These are phyloP conservation scores for Penicillium odoratum DNA, from an alignment of 495 filamentous ascomycete genomes.

Conservation along the genomic window DNA sequence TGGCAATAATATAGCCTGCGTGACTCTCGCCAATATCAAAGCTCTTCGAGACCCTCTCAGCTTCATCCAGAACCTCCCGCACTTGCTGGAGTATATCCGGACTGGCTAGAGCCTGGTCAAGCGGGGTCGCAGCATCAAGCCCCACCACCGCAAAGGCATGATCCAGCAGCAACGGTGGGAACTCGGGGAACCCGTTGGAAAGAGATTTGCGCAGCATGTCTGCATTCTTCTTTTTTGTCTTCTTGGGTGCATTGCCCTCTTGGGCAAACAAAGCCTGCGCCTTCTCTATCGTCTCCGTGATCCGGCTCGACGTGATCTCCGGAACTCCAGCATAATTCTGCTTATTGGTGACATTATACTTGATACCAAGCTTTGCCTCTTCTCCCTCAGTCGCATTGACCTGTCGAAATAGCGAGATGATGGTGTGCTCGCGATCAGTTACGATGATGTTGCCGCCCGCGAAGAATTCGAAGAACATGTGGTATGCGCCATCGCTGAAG, in stretches of 20 bases:
- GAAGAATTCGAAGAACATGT: constrained; percentile 92
- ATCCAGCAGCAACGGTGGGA: constrained; percentile 82
- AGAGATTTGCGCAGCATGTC: constrained; percentile 77
- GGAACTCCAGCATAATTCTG: constrained; percentile 80
- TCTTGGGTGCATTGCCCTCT: constrained; percentile 57
- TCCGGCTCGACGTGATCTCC: constrained; percentile 66
- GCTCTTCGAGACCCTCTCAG: constrained; percentile 50
- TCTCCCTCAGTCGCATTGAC: constrained; percentile 74
- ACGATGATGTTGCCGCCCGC: constrained; percentile 93
- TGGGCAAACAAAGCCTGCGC: constrained; percentile 56
- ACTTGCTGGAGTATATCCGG: constrained; percentile 64
- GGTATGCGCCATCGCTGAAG: constrained; percentile 88
- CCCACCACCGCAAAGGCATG: constrained; percentile 70
- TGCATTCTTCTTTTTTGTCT: constrained; percentile 75
- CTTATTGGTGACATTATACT: constrained; percentile 77
- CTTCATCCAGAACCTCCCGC: constrained; percentile 64
- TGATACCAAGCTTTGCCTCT: constrained; percentile 68
- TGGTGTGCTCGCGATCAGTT: constrained; percentile 75
- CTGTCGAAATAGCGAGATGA: constrained; percentile 76
- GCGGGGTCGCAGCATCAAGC: constrained; percentile 64
- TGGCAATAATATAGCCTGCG: constrained; percentile 86
- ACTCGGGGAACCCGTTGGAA: constrained; percentile 79
- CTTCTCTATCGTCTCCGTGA: constrained; percentile 68
- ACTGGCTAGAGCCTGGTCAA: constrained; percentile 66
- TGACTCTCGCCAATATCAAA: constrained; percentile 33